Conservation (phyloP, 2,329 filamentous ascomycete species). For the Herpomyces periplanetae region DNA sequence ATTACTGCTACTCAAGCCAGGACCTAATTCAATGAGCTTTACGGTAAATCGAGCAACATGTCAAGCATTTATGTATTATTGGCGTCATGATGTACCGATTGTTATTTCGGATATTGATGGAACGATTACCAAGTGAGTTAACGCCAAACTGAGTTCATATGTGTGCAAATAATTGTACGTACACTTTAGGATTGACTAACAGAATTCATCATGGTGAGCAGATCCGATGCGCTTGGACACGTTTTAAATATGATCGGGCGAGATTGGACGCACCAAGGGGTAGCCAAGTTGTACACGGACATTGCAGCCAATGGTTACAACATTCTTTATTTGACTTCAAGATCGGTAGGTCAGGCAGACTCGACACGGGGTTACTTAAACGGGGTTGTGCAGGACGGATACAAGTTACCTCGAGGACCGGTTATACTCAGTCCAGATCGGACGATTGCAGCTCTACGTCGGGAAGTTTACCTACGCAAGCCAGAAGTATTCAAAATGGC, state of each 20-base stretch:
- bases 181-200: no score
- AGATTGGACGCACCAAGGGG: constrained; percentile 87
- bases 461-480: constrained; percentile 77
- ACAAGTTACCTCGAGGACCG: constrained; percentile 47
- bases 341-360: constrained; percentile 73
- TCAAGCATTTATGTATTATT: constrained; percentile 64
- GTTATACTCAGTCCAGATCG: constrained; percentile 82
- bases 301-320: constrained; percentile 90
- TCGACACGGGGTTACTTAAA: constrained; percentile 58
- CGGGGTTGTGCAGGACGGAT: constrained; percentile 55
- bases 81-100: constrained; percentile 61
- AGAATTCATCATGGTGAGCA: no score
- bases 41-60: constrained; percentile 84
- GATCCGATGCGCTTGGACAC: constrained; percentile 60
- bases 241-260: constrained; percentile 84
- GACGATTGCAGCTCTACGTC: constrained; percentile 60
- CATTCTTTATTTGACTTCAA: constrained; percentile 83
- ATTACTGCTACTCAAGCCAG: constrained; percentile 34
- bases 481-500: constrained; percentile 99
- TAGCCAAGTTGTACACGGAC: constrained; percentile 86
- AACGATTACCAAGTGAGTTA: constrained; percentile 59
- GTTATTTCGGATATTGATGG: constrained; percentile 96
- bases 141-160: no score
- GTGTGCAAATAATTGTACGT: no score
- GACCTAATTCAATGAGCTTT: constrained; percentile 79